phyloP scores from a whole-genome alignment of 495 filamentous ascomycete genomes.

The Mycothermus thermophilus region DNA sequence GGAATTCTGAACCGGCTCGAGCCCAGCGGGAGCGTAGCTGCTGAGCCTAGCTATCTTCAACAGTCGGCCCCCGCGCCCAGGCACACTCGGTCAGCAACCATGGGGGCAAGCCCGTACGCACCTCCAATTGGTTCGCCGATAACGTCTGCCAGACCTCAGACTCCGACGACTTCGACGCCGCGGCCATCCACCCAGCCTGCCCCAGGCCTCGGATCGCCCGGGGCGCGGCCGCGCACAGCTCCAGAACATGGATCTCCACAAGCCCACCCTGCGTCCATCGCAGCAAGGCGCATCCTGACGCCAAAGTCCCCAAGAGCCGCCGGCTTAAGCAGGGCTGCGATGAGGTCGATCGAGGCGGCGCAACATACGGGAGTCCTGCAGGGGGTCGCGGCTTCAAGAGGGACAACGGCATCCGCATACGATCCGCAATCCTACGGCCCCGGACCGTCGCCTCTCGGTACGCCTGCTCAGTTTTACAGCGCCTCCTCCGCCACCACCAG shows the following conservation, averaged over 20 bases:
- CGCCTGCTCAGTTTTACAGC: conserved; percentile 16
- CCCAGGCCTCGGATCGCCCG: conserved; percentile 16
- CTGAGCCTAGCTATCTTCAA: conserved; percentile 10
- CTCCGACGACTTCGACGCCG: conserved; percentile 15
- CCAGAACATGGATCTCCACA: conserved; percentile 26
- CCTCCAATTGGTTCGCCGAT: too few species aligned
- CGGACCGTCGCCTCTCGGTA: conserved; percentile 23
- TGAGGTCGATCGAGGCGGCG: conserved; percentile 30
- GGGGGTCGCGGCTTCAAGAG: conserved; percentile 21
- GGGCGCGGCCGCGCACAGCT: conserved; percentile 17
- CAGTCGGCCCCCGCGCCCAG: conserved; percentile 3
- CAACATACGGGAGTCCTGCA: conserved; percentile 25
- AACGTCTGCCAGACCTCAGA: conserved; percentile 17
- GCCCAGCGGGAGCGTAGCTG: conserved; percentile 12
- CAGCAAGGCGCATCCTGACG: conserved; percentile 43
- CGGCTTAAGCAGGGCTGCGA: conserved; percentile 30
- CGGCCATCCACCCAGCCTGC: conserved; percentile 11
- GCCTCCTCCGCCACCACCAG: conserved; percentile 14
- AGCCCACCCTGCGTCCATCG: conserved; percentile 25
- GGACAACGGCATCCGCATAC: conserved; percentile 8
- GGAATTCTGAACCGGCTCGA: conserved; percentile 39
- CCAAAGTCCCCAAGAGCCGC: conserved; percentile 48
- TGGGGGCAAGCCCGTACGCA: conserved; percentile 18
- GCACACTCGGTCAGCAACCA: conserved; percentile 8
- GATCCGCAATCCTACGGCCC: conserved; percentile 15